Conservation (phyloP, 2,329 filamentous ascomycete genomes). For the Sphaerulina vaccinii region DNA sequence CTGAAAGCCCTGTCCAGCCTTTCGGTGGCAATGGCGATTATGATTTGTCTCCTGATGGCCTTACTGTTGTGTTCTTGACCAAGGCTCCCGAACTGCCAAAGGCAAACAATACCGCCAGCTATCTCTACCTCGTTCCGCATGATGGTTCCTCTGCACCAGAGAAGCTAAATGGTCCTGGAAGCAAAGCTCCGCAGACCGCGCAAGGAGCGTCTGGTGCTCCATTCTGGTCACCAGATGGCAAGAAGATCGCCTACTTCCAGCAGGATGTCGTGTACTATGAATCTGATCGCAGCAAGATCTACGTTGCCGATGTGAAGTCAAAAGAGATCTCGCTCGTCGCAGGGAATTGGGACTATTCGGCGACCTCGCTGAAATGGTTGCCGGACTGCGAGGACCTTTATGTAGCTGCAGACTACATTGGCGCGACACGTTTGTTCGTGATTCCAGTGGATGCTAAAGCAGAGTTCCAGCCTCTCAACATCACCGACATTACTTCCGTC, state of each 20-base stretch:
- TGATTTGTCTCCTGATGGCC: constrained; percentile 29
- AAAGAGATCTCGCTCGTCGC: constrained; percentile 26
- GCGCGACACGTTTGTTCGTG: constrained; percentile 27
- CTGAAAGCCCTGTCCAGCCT: constrained; percentile 27
- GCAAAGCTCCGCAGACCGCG: constrained; percentile 25
- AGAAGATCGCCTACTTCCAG: constrained; percentile 27
- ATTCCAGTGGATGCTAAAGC: constrained; percentile 26
- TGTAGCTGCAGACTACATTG: constrained; percentile 26
- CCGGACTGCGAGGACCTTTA: constrained; percentile 23
- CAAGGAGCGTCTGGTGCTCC: constrained; percentile 26
- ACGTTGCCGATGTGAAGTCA: constrained; percentile 26
- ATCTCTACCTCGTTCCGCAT: constrained; percentile 30
- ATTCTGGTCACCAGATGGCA: constrained; percentile 27
- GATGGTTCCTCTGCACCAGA: constrained; percentile 28
- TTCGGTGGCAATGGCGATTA: constrained; percentile 27
- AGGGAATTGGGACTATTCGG: constrained; percentile 26
- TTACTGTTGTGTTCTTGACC: constrained; percentile 28
- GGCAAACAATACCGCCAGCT: constrained; percentile 28
- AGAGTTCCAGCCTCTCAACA: constrained; percentile 25
- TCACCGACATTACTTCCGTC: constrained; percentile 28
- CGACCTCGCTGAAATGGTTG: constrained; percentile 24
- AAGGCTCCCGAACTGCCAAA: constrained; percentile 30
- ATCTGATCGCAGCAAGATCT: constrained; percentile 28
- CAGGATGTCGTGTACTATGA: constrained; percentile 29
- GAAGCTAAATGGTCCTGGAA: constrained; percentile 29